phyloP scores from a whole-genome alignment of 257 asterid genomes.

The Sherardia arvensis region DNA sequence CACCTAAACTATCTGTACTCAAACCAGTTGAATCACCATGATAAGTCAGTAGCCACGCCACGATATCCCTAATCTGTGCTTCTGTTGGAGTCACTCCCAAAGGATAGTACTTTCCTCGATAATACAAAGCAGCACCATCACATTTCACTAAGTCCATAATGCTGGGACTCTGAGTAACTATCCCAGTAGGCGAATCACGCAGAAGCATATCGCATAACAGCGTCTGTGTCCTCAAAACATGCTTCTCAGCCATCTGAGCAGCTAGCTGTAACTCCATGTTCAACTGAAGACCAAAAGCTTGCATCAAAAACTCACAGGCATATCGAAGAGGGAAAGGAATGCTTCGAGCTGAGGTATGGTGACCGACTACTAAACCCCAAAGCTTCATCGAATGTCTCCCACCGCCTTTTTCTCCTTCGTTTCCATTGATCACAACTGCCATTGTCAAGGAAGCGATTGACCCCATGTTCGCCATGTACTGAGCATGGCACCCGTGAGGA shows the following conservation, averaged over 20 bases:
- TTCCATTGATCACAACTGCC: slow-evolving; percentile 52
- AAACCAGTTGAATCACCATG: slow-evolving; percentile 79
- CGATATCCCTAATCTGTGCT: slow-evolving; percentile 60
- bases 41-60: slow-evolving; percentile 50
- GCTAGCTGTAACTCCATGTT: slow-evolving; percentile 83
- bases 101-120: slow-evolving; percentile 52
- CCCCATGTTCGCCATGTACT: slow-evolving; percentile 54
- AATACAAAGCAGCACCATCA: slow-evolving; percentile 76
- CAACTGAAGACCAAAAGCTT: slow-evolving; percentile 79
- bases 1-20: slow-evolving; percentile 79
- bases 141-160: slow-evolving; percentile 80
- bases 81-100: slow-evolving; percentile 66
- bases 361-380: slow-evolving; percentile 94
- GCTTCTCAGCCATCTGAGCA: slow-evolving; percentile 57
- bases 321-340: slow-evolving; percentile 76
- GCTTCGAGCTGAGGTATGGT: slow-evolving; percentile 59
- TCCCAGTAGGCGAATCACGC: slow-evolving; percentile 66
- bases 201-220: slow-evolving; percentile 83
- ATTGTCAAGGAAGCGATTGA: slow-evolving; percentile 48
- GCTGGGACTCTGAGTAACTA: slow-evolving; percentile 71
- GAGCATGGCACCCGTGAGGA: slow-evolving; percentile 46
- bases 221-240: slow-evolving; percentile 68
- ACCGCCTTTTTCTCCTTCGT: slow-evolving; percentile 32
- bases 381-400: slow-evolving; percentile 63
- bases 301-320: slow-evolving; percentile 88